phyloP scores from a whole-genome alignment of 495 filamentous ascomycete species.

The Aspergillus bridgeri region DNA sequence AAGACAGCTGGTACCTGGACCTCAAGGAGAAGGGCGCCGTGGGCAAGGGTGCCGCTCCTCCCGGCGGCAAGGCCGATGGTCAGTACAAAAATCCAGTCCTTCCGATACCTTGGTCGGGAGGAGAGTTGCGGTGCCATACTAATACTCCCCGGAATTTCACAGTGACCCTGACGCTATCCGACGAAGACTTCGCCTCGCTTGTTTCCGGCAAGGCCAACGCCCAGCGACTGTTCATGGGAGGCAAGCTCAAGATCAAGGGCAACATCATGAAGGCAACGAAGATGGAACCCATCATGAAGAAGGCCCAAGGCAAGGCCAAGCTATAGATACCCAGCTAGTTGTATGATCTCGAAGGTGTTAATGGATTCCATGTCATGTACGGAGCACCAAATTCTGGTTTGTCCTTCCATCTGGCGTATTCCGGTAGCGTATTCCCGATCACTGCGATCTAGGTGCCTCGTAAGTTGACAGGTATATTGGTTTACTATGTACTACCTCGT shows the following conservation, averaged over 20 bases:
- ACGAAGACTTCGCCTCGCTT: conserved; percentile 79
- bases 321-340: conserved; percentile 47
- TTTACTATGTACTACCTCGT: too few relatives aligned
- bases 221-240: conserved; percentile 92
- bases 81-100: conserved; percentile 30
- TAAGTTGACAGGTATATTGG: too few relatives aligned
- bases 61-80: conserved; percentile 79
- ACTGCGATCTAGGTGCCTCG: too few relatives aligned
- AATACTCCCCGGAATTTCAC: background rate
- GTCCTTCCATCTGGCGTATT: background rate
- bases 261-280: conserved; percentile 99
- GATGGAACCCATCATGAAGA: conserved; percentile 90
- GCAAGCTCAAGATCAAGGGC: conserved; percentile 96
- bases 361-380: conserved; percentile 11
- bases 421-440: too few relatives aligned
- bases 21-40: conserved; percentile 86
- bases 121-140: background rate
- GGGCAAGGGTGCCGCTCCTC: conserved; percentile 63
- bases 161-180: conserved; percentile 84
- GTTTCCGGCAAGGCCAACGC: conserved; percentile 88
- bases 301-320: conserved; percentile 82
- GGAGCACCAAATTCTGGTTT: conserved; percentile 3
- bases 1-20: conserved; percentile 89
- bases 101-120: background rate
- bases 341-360: conserved; percentile 6